Evolutionary conservation across 2,329 filamentous ascomycete species (phyloP), one percentile per base, ranked within the genome.

Genomic region (Nemania serpens): DNA sequence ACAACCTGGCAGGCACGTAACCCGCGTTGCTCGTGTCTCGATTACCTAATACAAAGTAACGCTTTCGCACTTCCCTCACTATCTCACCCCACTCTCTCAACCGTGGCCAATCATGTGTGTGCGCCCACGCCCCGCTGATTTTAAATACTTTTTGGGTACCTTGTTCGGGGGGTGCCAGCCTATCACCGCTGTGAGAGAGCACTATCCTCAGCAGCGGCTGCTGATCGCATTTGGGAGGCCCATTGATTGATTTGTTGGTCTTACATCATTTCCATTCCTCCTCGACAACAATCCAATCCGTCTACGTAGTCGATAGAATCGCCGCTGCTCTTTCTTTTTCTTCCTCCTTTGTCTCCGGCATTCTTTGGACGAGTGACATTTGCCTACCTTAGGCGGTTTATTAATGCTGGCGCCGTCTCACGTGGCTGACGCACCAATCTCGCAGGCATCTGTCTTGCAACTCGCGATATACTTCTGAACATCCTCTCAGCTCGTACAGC

Each of bases 401-500:
- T 42, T 42, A 43, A 51, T 47, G 45, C 50, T 62, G 59, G 43
- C 56, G 56, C 45, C 42, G 54, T 63, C 62, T 58, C 60, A 62
- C 57, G 60, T 63, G 59, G 59, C 62, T 62, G 51, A 60, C 49
- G 13, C 46, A 55, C 47, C 56, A 57, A 51, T 42, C 49, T 41
- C 47, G 53, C 57, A 63, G 61, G 56, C 60, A 51, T 56, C 25
- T 58, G 60, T 59, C 53, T 65, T 37, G 43, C 33, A 57, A 58
- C 33, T 51, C 37, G 46, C 54, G 39, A 58, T 55, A 58, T 29
- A 29, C 25, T 29, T 29, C 25, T 29, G 7, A 29, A 29, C 25
- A 29, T 53, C 60, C 57, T 53, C 48, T 63, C 60, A 62, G 50
- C 62, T 65, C 53, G 59, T 62, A 57, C 55, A 57, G 33, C 29